Evolutionary conservation across 495 filamentous ascomycete species (phyloP).

Genomic region (Oidiodendron maius): DNA sequence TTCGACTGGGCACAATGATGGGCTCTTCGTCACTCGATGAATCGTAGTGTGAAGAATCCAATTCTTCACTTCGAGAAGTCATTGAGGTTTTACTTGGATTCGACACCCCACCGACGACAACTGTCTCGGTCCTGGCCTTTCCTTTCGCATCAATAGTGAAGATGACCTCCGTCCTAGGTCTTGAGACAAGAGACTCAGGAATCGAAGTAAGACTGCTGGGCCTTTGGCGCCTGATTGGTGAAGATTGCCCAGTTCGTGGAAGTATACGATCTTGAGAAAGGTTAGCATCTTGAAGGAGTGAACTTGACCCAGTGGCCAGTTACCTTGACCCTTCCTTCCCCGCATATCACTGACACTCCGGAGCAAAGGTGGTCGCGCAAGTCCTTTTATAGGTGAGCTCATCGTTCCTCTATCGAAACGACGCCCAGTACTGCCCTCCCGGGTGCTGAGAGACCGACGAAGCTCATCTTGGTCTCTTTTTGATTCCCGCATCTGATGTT

Average conservation of each 20-base stretch:
- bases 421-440: slow-evolving; percentile 19
- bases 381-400: slow-evolving; percentile 41
- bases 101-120: slow-evolving; percentile 37
- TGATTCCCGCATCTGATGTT: slow-evolving; percentile 52
- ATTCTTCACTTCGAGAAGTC: slow-evolving; percentile 4
- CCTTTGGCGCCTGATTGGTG: slow-evolving; percentile 43
- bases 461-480: slow-evolving; percentile 43
- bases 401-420: slow-evolving; percentile 36
- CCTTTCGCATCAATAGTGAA: slow-evolving; percentile 69
- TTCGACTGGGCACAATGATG: slow-evolving; percentile 58
- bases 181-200: slow-evolving; percentile 34
- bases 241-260: slow-evolving; percentile 36
- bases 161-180: slow-evolving; percentile 51
- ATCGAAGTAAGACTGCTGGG: slow-evolving; percentile 44
- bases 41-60: slow-evolving; percentile 13
- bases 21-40: slow-evolving; percentile 63
- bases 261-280: slow-evolving; percentile 15
- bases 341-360: slow-evolving; percentile 52
- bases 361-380: slow-evolving; percentile 46
- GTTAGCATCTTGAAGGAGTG: slow-evolving; percentile 1
- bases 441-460: slow-evolving; percentile 29
- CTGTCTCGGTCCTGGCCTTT: slow-evolving; percentile 65
- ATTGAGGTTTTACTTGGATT: background rate
- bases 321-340: slow-evolving; percentile 14
- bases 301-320: background rate